phyloP scores from a whole-genome alignment of 768 basidiomycete species.

The Suillus alpinus region DNA sequence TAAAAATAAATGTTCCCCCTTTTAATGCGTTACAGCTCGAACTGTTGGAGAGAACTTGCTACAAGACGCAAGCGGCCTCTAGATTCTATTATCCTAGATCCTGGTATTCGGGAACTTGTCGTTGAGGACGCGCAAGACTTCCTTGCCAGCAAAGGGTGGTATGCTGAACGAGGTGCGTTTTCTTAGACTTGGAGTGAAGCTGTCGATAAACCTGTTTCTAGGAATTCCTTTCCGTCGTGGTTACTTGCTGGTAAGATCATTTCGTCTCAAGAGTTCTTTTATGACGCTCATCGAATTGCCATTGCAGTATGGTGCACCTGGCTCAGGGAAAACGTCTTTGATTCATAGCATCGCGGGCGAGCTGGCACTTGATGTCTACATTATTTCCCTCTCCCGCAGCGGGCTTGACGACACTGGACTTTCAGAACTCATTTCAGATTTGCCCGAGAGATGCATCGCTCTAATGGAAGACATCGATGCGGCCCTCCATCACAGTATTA shows the following conservation, averaged over 20 bases:
- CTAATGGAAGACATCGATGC: conserved; percentile 87
- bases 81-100: conserved; percentile 67
- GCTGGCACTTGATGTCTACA: conserved; percentile 69
- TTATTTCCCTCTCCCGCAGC: conserved; percentile 61
- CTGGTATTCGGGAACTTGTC: conserved; percentile 62
- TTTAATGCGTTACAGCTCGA: conserved; percentile 14
- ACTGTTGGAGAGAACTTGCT: conserved; percentile 54
- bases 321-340: conserved; percentile 76
- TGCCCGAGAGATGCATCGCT: conserved; percentile 72
- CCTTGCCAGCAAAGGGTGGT: conserved; percentile 67
- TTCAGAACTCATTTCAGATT: conserved; percentile 52
- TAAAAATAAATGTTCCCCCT: not conserved
- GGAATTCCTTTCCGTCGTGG: conserved; percentile 77
- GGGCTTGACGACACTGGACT: conserved; percentile 64
- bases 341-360: conserved; percentile 80
- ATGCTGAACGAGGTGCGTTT: conserved; percentile 53
- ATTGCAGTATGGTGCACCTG: conserved; percentile 64
- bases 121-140: conserved; percentile 73
- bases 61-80: conserved; percentile 64
- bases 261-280: not conserved
- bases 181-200: conserved; percentile 1
- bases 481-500: conserved; percentile 53
- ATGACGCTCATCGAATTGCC: not conserved
- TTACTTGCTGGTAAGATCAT: conserved; percentile 53
- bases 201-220: conserved; percentile 1